These are phyloP conservation scores for Coleophoma eucalyptorum DNA, from an alignment of 2,329 filamentous ascomycete genomes.

Conservation along the genomic window DNA sequence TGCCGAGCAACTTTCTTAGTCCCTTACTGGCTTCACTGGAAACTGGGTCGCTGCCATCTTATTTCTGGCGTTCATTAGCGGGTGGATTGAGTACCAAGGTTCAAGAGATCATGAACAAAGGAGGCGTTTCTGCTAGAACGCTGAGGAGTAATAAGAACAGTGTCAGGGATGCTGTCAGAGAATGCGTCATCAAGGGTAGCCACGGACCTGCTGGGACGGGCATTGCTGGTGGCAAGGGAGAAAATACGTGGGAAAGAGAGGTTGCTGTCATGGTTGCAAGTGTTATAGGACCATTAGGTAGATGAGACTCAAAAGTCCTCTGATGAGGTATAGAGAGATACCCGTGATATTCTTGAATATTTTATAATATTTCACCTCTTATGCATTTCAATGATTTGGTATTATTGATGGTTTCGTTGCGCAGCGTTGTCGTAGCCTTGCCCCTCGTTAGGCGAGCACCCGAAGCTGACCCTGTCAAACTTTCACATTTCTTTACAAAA, in stretches of 20 bases:
- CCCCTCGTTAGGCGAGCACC: too few relatives aligned
- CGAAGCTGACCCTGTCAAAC: too few relatives aligned
- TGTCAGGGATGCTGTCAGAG: slow-evolving; percentile 73
- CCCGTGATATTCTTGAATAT: too few relatives aligned
- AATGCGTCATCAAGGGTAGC: slow-evolving; percentile 78
- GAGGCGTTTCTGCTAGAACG: slow-evolving; percentile 80
- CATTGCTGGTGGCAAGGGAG: slow-evolving; percentile 35
- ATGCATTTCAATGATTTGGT: too few relatives aligned
- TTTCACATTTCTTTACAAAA: too few relatives aligned
- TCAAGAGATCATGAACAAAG: slow-evolving; percentile 77
- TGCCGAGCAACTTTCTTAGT: slow-evolving; percentile 55
- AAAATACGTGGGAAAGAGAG: slow-evolving; percentile 77
- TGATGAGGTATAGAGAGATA: too few relatives aligned
- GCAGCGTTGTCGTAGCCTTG: too few relatives aligned
- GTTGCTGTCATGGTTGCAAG: slow-evolving; percentile 92
- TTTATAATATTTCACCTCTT: too few relatives aligned
- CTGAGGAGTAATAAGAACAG: slow-evolving; percentile 70
- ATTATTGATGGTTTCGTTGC: too few relatives aligned
- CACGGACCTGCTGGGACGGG: slow-evolving; percentile 59
- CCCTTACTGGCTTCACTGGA: slow-evolving; percentile 76
- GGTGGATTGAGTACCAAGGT: slow-evolving; percentile 72
- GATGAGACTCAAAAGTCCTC: slow-evolving; percentile 11
- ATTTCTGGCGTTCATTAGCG: slow-evolving; percentile 91
- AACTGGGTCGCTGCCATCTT: slow-evolving; percentile 80
- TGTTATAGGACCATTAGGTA: slow-evolving; percentile 47